Evolutionary conservation across 805 yeast genomes (phyloP), one percentile per base, ranked within the genome.

Genomic region (Yamadazyma sp.): DNA sequence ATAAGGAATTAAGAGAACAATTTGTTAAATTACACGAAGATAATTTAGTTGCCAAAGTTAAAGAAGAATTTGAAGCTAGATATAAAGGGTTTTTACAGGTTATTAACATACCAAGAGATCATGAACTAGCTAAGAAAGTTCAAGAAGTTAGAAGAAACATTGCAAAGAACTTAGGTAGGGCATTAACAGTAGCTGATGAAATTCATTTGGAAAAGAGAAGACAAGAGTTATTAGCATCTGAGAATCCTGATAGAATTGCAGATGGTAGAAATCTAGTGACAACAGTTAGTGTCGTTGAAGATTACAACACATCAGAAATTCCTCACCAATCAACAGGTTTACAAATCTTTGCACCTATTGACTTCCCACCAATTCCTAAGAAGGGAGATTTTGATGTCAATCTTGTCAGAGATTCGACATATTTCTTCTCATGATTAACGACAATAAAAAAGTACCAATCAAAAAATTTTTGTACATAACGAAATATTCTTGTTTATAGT

Each of bases 351-450:
- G 80, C 77, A 7, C 95, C 95, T 5, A 67, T 87, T 48, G 61
- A 57, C 28, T 65, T 87, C 43, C 94, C 95, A 0, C 70, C 67
- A 0, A 75, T 86, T 27, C 96, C 96, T 10, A 64, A 72, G 32
- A 81, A 76, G 56, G 98, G 97, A 33, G 80, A 78, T 12, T 86
- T 91, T 49, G 94, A 91, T 52, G 94, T 91, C 23, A 61, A 65
- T 25, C 75, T 73, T 39, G 82, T 89, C 27, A 72, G 73, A 52
- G 75, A 80, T 32, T 86, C 96, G 43, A 70, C 72, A 21, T 91
- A 91, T 59, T 91, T 91, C 72, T 91, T 91, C 48, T 65, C 71
- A 26, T 66, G 45, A n/a, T n/a, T n/a, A n/a, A n/a, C n/a, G n/a
- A n/a, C n/a, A n/a, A n/a, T n/a, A n/a, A n/a, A n/a, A n/a, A n/a